Evolutionary conservation across 148 eudicot species (phyloP), one percentile per base, ranked within the genome.

Genomic region (Vaccinium darrowii): DNA sequence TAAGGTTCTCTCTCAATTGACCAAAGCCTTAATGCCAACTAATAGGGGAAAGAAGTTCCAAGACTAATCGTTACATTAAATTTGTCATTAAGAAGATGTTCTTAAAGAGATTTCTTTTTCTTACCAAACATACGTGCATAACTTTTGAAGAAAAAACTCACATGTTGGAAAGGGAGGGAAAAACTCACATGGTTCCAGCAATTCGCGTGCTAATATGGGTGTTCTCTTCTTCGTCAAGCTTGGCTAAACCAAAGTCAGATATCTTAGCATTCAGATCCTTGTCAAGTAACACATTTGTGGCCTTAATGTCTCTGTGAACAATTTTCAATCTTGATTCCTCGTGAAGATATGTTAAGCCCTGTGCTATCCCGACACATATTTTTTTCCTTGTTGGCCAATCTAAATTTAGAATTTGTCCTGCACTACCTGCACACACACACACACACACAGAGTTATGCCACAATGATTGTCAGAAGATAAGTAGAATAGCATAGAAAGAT

Each of bases 261-360:
- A 88, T 88, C 80, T 88, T 88, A 47, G 89, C 89, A 76, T 84
- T 87, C 51, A 84, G 67, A 50, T 87, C 88, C 84, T 84, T 84
- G 62, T 87, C 86, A 43, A 87, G 88, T 73, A 87, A 65, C 76
- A 87, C 86, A 83, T 87, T 87, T 13, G 83, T 87, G 15, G 88
- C 88, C 51, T 87, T 91, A 49, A 91, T 91, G 84, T 91, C 92
- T 81, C 93, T 90, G 58, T 91, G 92, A 74, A 91, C 93, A 57
- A 91, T 89, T 83, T 91, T 91, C 76, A 91, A 88, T 77, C 93
- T 83, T 69, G 92, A 92, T 76, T 91, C 94, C 62, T 91, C 92
- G 7, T 92, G 94, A 85, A 92, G 92, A 88, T 89, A 92, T 78
- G 92, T 89, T 83, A 92, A 86, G 53, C 94, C 94, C 58, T 82